Conservation (phyloP, 495 filamentous ascomycete species). For the Aspergillus affinis region DNA sequence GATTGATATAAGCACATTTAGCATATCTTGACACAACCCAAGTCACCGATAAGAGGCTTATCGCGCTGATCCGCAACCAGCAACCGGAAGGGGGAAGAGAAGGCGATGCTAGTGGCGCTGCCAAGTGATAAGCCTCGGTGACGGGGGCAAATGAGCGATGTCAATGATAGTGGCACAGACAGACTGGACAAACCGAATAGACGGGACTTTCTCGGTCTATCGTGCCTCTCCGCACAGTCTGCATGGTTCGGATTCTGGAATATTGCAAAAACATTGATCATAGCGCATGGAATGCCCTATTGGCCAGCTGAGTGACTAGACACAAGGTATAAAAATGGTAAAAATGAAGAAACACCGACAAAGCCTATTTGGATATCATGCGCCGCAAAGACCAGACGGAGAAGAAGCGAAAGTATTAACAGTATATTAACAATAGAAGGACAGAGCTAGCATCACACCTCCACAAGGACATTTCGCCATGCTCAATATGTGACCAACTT, state of each 20-base stretch:
- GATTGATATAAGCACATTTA: neutral
- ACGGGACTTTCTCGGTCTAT: neutral
- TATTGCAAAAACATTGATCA: neutral
- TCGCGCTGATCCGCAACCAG: neutral
- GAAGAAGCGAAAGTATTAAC: neutral
- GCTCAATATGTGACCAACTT: neutral
- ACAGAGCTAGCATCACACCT: neutral
- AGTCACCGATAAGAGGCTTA: neutral
- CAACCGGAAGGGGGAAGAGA: slow-evolving; percentile 31
- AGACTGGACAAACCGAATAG: too few species aligned
- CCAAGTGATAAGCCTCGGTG: slow-evolving; percentile 33
- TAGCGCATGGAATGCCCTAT: too few species aligned
- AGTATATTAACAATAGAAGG: neutral
- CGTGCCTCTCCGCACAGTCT: neutral
- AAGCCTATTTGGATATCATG: neutral
- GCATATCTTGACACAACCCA: slow-evolving; percentile 4
- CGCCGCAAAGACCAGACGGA: neutral
- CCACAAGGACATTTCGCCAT: neutral
- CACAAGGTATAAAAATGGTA: neutral
- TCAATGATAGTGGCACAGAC: neutral
- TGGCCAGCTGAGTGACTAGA: neutral
- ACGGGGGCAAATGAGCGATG: neutral
- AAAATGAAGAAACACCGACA: neutral
- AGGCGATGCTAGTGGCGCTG: slow-evolving; percentile 27
- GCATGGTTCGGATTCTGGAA: too few species aligned